Evolutionary conservation across 2,329 filamentous ascomycete genomes (phyloP).

Genomic region (Colletotrichum higginsianum): DNA sequence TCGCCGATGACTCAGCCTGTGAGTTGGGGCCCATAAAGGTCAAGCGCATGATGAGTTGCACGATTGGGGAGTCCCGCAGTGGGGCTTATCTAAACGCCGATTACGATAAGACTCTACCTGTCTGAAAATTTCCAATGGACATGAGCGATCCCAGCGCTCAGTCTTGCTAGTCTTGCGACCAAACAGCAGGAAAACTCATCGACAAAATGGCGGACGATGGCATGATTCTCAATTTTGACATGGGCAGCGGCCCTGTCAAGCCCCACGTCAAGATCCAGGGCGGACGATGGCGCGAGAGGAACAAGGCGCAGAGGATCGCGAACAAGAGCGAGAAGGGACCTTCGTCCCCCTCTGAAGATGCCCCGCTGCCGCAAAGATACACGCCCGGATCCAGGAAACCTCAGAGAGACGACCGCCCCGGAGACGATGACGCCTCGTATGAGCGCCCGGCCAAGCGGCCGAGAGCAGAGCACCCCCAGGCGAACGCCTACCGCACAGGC

Average conservation of each 20-base stretch:
- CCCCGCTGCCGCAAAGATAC: constrained; percentile 33
- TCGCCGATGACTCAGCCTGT: no score
- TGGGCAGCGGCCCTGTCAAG: constrained; percentile 77
- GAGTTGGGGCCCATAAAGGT: no score
- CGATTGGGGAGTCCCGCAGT: neutral
- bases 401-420: constrained; percentile 45
- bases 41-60: neutral
- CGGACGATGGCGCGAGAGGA: constrained; percentile 92
- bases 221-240: constrained; percentile 92
- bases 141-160: neutral
- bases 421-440: constrained; percentile 48
- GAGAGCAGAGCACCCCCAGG: constrained; percentile 51
- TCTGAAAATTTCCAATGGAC: constrained; percentile 34
- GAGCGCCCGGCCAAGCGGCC: constrained; percentile 63
- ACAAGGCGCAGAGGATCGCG: constrained; percentile 80
- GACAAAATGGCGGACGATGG: constrained; percentile 89
- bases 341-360: constrained; percentile 45
- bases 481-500: constrained; percentile 53
- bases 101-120: constrained; percentile 31
- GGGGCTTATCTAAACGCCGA: constrained; percentile 40
- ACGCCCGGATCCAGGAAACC: constrained; percentile 36
- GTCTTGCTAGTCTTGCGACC: constrained; percentile 26
- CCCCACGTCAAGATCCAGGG: constrained; percentile 81
- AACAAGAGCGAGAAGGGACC: constrained; percentile 52
- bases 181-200: constrained; percentile 18